Conservation (phyloP, 2,329 filamentous ascomycete genomes). For the Epichloe hybrida region DNA sequence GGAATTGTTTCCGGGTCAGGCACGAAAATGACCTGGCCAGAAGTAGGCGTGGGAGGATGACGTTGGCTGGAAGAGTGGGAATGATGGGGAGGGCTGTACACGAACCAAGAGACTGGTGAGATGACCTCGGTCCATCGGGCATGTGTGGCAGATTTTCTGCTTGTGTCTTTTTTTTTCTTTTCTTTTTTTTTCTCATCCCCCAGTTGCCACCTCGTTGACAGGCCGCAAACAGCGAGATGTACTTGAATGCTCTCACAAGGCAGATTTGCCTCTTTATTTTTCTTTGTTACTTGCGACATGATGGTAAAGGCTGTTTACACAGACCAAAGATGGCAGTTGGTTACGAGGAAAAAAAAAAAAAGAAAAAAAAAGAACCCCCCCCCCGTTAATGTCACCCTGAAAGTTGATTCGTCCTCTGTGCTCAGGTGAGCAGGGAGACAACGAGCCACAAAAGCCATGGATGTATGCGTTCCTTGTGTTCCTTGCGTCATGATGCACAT, state of each 20-base stretch:
- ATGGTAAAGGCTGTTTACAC: neutral
- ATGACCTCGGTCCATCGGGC: neutral
- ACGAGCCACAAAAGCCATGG: neutral
- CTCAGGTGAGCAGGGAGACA: neutral
- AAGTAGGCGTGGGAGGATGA: neutral
- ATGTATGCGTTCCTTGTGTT: neutral
- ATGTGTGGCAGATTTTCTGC: neutral
- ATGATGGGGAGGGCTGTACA: neutral
- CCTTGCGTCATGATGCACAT: neutral
- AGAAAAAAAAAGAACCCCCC: neutral
- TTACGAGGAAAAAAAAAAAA: neutral
- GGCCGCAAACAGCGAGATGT: neutral
- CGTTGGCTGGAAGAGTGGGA: neutral
- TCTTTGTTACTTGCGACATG: constrained; percentile 1
- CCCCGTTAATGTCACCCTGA: neutral
- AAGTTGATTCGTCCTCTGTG: neutral
- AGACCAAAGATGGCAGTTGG: neutral
- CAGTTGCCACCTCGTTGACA: neutral
- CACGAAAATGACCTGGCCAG: neutral
- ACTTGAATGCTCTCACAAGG: neutral
- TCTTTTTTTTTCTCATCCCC: too few relatives aligned
- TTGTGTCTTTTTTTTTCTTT: neutral
- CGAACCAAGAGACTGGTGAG: neutral
- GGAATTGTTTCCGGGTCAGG: neutral
- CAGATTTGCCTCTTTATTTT: neutral